Evolutionary conservation across 768 basidiomycete genomes (phyloP), one percentile per base, ranked within the genome.

Genomic region (Mycena venus): DNA sequence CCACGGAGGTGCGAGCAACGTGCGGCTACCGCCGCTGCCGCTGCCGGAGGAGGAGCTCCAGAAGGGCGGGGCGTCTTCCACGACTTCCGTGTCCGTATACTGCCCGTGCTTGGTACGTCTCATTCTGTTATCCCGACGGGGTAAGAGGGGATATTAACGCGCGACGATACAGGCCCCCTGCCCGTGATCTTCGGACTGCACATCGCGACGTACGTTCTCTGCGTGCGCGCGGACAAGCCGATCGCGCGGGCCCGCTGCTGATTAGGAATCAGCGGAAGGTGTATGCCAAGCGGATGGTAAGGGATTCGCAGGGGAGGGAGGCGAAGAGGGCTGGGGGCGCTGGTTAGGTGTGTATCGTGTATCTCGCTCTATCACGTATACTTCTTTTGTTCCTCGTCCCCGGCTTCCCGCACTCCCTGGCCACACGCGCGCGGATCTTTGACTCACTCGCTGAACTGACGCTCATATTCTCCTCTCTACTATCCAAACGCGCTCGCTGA

Each of bases 111-210:
- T 3, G 96, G 94, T 92, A 63, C 10, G 89, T 80, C 27, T 34
- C 44, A 1, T 15, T 7, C 44, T 47, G 34, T 64, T 34, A 58
- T 34, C n/a, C n/a, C n/a, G n/a, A 29, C n/a, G 17, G 29, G 10
- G 8, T n/a, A n/a, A n/a, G n/a, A n/a, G n/a, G n/a, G 17, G 29
- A 56, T 8, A 21, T 6, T 32, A 21, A 9, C n/a, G 36, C 34
- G 27, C 29, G 8, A n/a, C 67, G 91, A n/a, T n/a, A n/a, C n/a
- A n/a, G n/a, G 93, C 10, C 95, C 97, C 0, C 84, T 98, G 10
- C 97, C 97, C 0, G 90, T 94, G 2, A 91, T 98, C 70, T 99
- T 99, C 81, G 98, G 97, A 19, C 88, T 99, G 73, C 90, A 98
- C 77, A 93, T 94, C 44, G 95, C 95, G 23, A 95, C 96, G 0